Evolutionary conservation across 495 filamentous ascomycete genomes (phyloP).

Genomic region (Hyphodiscus hymeniophilus): DNA sequence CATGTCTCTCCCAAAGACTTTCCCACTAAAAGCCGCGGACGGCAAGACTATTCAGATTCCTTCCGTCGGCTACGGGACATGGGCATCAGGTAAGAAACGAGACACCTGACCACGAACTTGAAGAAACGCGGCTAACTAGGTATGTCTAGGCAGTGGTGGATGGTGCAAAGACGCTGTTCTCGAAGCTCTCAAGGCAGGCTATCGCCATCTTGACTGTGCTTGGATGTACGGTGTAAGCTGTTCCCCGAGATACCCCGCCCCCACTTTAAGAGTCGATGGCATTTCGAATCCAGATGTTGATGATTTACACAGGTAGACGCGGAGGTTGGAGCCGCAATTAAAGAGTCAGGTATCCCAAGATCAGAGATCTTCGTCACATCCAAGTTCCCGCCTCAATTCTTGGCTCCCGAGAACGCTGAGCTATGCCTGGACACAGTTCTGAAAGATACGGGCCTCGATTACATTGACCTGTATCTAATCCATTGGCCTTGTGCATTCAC

Average conservation of each 20-base stretch:
- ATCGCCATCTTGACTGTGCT: constrained; percentile 53
- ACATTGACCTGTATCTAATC: constrained; percentile 80
- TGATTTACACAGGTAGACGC: constrained; percentile 23
- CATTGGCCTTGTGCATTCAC: constrained; percentile 62
- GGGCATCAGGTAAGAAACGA: constrained; percentile 62
- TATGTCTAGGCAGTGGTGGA: constrained; percentile 30
- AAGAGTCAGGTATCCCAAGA: constrained; percentile 46
- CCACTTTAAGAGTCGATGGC: constrained; percentile 44
- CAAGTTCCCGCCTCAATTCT: constrained; percentile 58
- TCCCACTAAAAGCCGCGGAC: constrained; percentile 2
- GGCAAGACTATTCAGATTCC: constrained; percentile 50
- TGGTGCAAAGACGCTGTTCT: constrained; percentile 49
- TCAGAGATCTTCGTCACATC: constrained; percentile 62
- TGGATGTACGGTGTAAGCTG: constrained; percentile 36
- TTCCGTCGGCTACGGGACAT: constrained; percentile 72
- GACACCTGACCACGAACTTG: too few species aligned
- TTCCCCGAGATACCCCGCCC: too few species aligned
- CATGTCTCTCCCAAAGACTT: constrained; percentile 9
- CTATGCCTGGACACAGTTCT: constrained; percentile 64
- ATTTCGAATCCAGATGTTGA: constrained; percentile 54
- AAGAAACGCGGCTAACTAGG: too few species aligned
- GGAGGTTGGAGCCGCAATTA: constrained; percentile 55
- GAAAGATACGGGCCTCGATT: constrained; percentile 60
- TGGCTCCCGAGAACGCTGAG: constrained; percentile 52
- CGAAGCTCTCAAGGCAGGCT: constrained; percentile 61